Conservation (phyloP, 2,329 filamentous ascomycete species). For the Colletotrichum liaoningense region DNA sequence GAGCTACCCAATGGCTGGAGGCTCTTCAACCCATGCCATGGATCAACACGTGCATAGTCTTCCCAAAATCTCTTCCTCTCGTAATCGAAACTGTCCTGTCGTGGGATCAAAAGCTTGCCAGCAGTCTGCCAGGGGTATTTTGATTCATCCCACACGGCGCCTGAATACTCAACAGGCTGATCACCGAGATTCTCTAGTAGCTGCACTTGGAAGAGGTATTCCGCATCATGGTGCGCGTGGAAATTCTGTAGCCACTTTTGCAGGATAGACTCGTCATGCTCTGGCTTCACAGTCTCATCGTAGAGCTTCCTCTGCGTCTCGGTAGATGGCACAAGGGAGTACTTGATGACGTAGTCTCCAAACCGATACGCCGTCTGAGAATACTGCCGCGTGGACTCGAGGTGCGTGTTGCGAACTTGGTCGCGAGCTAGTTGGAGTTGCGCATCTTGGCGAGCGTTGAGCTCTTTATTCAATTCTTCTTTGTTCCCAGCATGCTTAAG, state of each 20-base stretch:
- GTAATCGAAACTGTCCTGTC: conserved; percentile 53
- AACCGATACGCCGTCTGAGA: background rate
- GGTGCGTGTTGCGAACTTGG: background rate
- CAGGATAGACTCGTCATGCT: background rate
- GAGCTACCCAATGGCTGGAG: conserved; percentile 48
- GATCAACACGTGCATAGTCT: conserved; percentile 54
- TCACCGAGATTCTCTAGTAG: background rate
- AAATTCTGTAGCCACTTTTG: background rate
- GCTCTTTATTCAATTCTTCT: background rate
- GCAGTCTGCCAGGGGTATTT: background rate
- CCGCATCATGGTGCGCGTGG: background rate
- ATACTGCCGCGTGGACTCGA: background rate
- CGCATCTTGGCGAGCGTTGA: background rate
- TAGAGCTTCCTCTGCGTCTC: background rate
- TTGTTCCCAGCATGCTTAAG: background rate
- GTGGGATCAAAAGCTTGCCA: conserved; percentile 36
- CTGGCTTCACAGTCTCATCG: background rate
- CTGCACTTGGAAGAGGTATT: background rate
- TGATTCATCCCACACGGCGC: background rate
- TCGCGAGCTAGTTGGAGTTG: background rate
- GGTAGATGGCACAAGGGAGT: background rate
- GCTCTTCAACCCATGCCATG: conserved; percentile 54
- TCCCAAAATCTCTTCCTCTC: conserved; percentile 55
- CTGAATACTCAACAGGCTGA: background rate
- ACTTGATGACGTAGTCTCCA: background rate